These are phyloP conservation scores for Westerdykella sp. DNA, from an alignment of 2,329 filamentous ascomycete species.

Conservation along the genomic window DNA sequence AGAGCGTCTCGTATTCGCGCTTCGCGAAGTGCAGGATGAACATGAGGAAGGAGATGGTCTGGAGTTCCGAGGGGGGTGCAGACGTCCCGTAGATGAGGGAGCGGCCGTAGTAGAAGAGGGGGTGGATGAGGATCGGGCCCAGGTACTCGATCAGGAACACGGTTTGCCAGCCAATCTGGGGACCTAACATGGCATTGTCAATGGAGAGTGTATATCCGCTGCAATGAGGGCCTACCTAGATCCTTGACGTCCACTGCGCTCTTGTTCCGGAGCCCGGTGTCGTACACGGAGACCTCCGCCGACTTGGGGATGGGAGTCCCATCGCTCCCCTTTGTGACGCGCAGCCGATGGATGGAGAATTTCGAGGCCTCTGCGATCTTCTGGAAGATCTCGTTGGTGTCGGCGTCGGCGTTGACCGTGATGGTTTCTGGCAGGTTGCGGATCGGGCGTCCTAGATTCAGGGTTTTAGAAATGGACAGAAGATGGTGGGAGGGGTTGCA, in stretches of 20 bases:
- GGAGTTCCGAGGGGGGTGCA: conserved; percentile 54
- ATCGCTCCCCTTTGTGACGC: conserved; percentile 60
- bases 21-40: conserved; percentile 83
- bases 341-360: conserved; percentile 53
- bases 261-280: conserved; percentile 53
- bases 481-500: not conserved
- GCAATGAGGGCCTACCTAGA: conserved; percentile 55
- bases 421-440: conserved; percentile 53
- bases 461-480: not conserved
- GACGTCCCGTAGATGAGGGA: conserved; percentile 61
- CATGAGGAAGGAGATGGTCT: conserved; percentile 68
- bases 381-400: conserved; percentile 52
- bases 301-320: conserved; percentile 53
- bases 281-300: conserved; percentile 47
- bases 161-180: conserved; percentile 85
- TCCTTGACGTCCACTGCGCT: conserved; percentile 81
- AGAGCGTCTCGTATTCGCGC: conserved; percentile 90
- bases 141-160: conserved; percentile 95
- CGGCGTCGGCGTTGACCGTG: conserved; percentile 46
- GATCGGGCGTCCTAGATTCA: conserved; percentile 53
- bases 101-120: conserved; percentile 62
- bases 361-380: conserved; percentile 50
- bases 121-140: conserved; percentile 84
- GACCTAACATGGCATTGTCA: conserved; percentile 50
- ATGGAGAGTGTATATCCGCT: not conserved